Conservation (phyloP, 176 grass and related monocot genomes). For the Aegilops sharonensis region DNA sequence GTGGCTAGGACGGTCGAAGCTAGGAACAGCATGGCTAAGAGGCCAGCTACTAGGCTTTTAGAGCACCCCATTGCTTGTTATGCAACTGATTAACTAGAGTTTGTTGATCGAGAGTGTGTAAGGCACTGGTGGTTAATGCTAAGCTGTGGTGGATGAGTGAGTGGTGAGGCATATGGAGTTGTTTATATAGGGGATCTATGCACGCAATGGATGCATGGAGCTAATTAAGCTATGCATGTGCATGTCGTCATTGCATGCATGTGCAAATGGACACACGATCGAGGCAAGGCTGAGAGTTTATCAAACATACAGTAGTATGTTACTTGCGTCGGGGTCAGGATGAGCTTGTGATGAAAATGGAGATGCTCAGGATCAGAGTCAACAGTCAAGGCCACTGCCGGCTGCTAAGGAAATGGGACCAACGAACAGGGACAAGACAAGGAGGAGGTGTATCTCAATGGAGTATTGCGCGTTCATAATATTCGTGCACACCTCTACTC, state of each 20-base stretch:
- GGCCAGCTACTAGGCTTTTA: background rate
- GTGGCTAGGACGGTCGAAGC: background rate
- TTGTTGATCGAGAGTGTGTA: background rate
- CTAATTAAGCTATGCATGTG: background rate
- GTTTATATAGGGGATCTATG: conserved; percentile 37
- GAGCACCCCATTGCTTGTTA: background rate
- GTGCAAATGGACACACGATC: too few relatives aligned
- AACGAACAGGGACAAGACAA: background rate
- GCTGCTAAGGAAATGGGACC: conserved; percentile 12
- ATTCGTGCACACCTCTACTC: background rate
- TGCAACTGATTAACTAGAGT: background rate
- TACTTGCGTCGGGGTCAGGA: background rate
- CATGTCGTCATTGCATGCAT: background rate
- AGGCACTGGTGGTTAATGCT: background rate
- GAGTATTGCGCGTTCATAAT: background rate
- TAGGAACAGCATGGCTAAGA: background rate
- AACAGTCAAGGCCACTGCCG: background rate
- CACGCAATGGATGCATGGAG: background rate
- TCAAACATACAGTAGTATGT: too few relatives aligned
- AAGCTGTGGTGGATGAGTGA: background rate
- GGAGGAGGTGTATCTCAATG: background rate
- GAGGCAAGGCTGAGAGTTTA: too few relatives aligned
- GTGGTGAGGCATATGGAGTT: background rate
- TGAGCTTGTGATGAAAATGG: too few relatives aligned
- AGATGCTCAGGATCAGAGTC: too few relatives aligned